These are phyloP conservation scores for Thalassiosira hispida DNA, from an alignment of 352 stramenopile genomes.

Conservation along the genomic window DNA sequence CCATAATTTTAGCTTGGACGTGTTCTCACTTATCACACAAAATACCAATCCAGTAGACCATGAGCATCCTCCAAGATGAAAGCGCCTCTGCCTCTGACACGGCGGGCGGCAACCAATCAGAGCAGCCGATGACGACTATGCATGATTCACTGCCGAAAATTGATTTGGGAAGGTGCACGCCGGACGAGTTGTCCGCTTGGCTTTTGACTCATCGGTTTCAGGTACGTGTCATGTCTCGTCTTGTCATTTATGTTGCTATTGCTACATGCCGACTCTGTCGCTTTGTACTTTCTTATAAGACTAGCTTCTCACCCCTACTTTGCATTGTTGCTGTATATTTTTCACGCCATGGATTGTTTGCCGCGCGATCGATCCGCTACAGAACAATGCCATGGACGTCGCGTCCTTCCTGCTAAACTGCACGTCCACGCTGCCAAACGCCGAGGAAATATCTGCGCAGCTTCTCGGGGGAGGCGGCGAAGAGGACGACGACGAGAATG, in stretches of 20 bases:
- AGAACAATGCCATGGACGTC: constrained; percentile 51
- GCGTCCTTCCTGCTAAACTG: constrained; percentile 53
- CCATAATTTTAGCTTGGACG: no score
- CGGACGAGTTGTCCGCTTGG: constrained; percentile 43
- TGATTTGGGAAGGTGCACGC: constrained; percentile 24
- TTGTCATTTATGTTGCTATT: background rate
- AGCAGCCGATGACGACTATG: background rate
- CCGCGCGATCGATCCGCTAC: no score
- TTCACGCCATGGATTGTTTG: no score
- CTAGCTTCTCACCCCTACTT: no score
- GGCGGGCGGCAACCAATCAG: no score
- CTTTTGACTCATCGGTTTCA: constrained; percentile 40
- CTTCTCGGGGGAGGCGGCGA: constrained; percentile 29
- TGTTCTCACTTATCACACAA: no score
- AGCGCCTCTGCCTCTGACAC: no score
- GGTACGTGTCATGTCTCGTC: background rate
- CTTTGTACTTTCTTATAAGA: no score
- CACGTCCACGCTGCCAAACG: constrained; percentile 48
- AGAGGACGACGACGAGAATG: constrained; percentile 19
- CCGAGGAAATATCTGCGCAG: constrained; percentile 48
- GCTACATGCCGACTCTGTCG: no score
- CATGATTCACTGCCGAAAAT: background rate
- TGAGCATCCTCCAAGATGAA: no score
- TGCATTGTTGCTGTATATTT: no score
- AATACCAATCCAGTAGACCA: no score